Conservation (phyloP, 192 early-diverging fungal species). For the Coemansia sp. region DNA sequence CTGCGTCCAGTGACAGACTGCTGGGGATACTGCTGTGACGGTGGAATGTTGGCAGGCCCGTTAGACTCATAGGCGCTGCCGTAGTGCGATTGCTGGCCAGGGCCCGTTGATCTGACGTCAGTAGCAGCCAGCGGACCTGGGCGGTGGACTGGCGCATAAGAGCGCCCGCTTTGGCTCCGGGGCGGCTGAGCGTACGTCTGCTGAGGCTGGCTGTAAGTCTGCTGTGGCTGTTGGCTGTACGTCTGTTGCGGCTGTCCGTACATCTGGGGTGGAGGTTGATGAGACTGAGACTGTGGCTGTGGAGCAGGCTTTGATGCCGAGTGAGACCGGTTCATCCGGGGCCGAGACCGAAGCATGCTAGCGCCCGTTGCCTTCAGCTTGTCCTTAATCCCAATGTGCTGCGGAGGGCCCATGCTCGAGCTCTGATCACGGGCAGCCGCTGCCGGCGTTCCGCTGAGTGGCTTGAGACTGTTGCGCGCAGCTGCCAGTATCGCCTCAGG, state of each 20-base stretch:
- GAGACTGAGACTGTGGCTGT: not conserved
- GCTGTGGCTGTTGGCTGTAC: not conserved
- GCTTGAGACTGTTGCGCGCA: conserved; percentile 34
- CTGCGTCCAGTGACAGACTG: conserved; percentile 5
- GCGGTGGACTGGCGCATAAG: conserved; percentile 30
- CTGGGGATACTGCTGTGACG: conserved; percentile 1
- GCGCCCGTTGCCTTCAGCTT: conserved; percentile 46
- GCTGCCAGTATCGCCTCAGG: conserved; percentile 32
- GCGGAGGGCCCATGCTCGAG: conserved; percentile 4
- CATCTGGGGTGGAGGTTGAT: conserved; percentile 3
- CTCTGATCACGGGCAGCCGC: conserved; percentile 3
- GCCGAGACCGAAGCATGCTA: conserved; percentile 37
- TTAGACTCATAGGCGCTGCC: not conserved
- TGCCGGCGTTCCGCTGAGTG: conserved; percentile 8
- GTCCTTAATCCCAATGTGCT: conserved; percentile 37
- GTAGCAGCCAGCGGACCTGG: conserved; percentile 29
- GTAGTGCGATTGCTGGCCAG: conserved; percentile 13
- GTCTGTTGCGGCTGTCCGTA: not conserved
- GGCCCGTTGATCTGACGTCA: conserved; percentile 8
- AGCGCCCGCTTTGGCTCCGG: conserved; percentile 1
- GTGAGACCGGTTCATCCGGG: conserved; percentile 34
- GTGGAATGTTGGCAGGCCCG: not conserved
- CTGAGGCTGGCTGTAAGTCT: not conserved
- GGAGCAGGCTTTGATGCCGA: conserved; percentile 25
- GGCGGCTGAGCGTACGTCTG: conserved; percentile 9